Conservation (phyloP, 257 asterid species). For the Echites panduratus region DNA sequence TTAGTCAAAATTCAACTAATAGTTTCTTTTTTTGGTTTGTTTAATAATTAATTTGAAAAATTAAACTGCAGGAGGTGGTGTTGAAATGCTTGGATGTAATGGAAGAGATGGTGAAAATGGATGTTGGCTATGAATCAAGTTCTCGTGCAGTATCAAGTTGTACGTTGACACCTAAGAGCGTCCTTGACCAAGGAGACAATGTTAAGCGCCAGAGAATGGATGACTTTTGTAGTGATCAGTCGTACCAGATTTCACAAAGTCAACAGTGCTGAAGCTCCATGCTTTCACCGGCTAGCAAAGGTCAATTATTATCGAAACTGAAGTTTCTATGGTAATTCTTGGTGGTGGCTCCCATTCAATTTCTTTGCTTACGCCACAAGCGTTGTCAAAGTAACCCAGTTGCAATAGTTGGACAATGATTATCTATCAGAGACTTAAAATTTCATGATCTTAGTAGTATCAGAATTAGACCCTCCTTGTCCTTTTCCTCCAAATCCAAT, state of each 20-base stretch:
- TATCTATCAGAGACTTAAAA: not conserved
- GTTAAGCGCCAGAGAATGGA: constrained; percentile 33
- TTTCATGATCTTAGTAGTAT: too few relatives aligned
- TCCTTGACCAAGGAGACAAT: constrained; percentile 18
- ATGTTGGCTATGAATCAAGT: constrained; percentile 13
- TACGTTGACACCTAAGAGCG: constrained; percentile 30
- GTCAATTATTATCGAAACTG: not conserved
- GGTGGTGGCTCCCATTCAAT: not conserved
- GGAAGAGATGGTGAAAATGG: constrained; percentile 25
- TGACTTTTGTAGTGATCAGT: constrained; percentile 18
- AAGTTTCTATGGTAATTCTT: not conserved
- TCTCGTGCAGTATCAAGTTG: constrained; percentile 16
- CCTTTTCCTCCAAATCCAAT: not conserved
- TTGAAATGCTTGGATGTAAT: constrained; percentile 31
- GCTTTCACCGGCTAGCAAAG: too few relatives aligned
- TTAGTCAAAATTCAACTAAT: not conserved
- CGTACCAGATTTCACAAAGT: constrained; percentile 26
- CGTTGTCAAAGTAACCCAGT: not conserved
- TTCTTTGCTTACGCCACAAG: not conserved
- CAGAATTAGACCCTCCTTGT: not conserved
- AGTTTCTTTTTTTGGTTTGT: not conserved
- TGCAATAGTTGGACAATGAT: not conserved
- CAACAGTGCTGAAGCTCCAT: constrained; percentile 21
- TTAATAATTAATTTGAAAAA: not conserved
- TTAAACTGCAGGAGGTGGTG: constrained; percentile 27